Conservation (phyloP, 164 flowering plant genomes). For the Chimonanthus praecox region DNA sequence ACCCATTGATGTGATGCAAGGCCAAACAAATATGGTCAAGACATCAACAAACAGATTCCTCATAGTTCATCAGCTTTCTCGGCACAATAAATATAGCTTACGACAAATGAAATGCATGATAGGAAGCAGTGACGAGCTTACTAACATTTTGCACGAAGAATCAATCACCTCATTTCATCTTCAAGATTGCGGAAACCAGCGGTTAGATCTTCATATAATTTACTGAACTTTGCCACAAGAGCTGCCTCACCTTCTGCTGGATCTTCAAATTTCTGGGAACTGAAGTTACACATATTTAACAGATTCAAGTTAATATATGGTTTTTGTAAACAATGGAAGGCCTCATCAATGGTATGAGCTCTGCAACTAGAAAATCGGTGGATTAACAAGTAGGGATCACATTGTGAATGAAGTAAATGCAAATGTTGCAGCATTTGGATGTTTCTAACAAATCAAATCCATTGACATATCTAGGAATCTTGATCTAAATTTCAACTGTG, state of each 20-base stretch:
- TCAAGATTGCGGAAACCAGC: conserved; percentile 95
- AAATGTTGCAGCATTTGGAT: background rate
- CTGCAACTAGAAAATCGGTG: background rate
- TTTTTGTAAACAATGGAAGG: background rate
- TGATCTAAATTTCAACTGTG: background rate
- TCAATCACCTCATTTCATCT: conserved; percentile 74
- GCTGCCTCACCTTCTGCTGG: conserved; percentile 95
- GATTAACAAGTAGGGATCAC: background rate
- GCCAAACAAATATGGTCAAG: no score
- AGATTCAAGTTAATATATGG: background rate
- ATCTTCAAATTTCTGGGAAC: conserved; percentile 98
- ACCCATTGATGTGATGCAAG: no score
- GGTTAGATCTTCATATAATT: conserved; percentile 83
- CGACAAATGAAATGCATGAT: no score
- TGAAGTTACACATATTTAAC: conserved; percentile 20
- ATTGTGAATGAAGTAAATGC: background rate
- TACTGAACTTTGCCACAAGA: conserved; percentile 72
- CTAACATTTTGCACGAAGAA: background rate
- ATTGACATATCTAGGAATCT: background rate
- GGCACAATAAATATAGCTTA: no score
- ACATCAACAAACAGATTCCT: no score
- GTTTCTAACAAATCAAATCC: background rate
- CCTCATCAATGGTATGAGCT: background rate
- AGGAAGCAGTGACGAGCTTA: no score
- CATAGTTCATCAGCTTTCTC: no score